A percentile compares a stretch with the other conserved stretches of the same genome.
Conservation (phyloP, 2,329 filamentous ascomycete species). For the Fusarium nelsonii region DNA sequence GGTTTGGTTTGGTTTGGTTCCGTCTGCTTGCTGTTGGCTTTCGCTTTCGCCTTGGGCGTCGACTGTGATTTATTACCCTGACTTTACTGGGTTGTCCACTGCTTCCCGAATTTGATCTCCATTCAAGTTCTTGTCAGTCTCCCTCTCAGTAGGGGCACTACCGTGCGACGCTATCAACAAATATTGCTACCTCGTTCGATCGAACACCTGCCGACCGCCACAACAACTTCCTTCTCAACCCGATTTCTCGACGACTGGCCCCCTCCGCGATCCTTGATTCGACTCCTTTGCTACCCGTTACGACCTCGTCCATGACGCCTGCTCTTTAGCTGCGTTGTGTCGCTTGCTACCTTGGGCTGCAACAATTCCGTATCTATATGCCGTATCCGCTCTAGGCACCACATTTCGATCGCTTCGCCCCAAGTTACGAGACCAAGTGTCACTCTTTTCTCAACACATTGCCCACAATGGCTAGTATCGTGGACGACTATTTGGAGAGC, state of each 20-base stretch:
- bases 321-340: conserved; percentile 41
- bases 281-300: conserved; percentile 19
- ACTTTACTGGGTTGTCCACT: conserved; percentile 30
- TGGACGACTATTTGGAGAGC: conserved; percentile 73
- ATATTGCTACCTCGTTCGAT: conserved; percentile 31
- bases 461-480: conserved; percentile 60
- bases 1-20: conserved; percentile 32
- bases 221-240: conserved; percentile 25
- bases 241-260: conserved; percentile 23
- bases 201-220: conserved; percentile 27
- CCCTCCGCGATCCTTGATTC: conserved; percentile 28
- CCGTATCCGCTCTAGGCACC: conserved; percentile 25
- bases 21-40: conserved; percentile 37
- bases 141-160: conserved; percentile 39
- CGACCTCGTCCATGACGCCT: conserved; percentile 44
- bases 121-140: conserved; percentile 35
- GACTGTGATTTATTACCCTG: conserved; percentile 20
- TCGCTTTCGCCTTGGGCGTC: conserved; percentile 10
- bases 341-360: conserved; percentile 41
- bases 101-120: conserved; percentile 36
- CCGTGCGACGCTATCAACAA: conserved; percentile 38
- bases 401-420: conserved; percentile 28
- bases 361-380: conserved; percentile 40
- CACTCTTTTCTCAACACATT: conserved; percentile 20
- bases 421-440: conserved; percentile 19